phyloP scores from a whole-genome alignment of 176 grass and related monocot species.

The Eleusine indica region DNA sequence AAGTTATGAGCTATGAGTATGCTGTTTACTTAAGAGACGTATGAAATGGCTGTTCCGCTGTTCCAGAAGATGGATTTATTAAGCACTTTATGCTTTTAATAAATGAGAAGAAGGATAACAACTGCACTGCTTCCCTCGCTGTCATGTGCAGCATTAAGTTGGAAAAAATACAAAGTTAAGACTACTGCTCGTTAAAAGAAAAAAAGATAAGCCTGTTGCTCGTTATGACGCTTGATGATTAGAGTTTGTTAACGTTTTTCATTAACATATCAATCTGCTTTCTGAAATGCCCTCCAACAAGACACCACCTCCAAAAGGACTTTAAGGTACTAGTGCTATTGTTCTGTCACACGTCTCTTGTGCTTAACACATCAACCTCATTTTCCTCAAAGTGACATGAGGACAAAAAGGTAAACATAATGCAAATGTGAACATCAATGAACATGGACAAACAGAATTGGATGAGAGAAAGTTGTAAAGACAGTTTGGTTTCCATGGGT shows the following conservation, averaged over 20 bases:
- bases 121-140: too few species aligned
- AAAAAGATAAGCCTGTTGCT: neutral
- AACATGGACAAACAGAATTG: slow-evolving; percentile 1
- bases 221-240: too few species aligned
- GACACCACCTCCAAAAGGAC: slow-evolving; percentile 26
- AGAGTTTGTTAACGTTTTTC: neutral
- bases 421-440: slow-evolving; percentile 1
- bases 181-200: neutral
- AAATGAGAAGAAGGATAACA: neutral
- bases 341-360: slow-evolving; percentile 14
- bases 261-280: slow-evolving; percentile 15
- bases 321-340: slow-evolving; percentile 21
- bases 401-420: slow-evolving; percentile 7
- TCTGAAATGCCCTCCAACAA: slow-evolving; percentile 40
- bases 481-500: slow-evolving; percentile 10
- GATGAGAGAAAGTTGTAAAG: slow-evolving; percentile 10
- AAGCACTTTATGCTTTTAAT: neutral
- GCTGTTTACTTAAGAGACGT: neutral
- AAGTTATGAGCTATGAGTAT: slow-evolving; percentile 8
- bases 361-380: slow-evolving; percentile 41
- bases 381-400: slow-evolving; percentile 17
- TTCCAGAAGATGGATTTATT: slow-evolving; percentile 11
- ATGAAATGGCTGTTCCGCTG: neutral
- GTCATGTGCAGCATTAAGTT: neutral
- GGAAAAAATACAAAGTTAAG: neutral